Evolutionary conservation across 2,329 filamentous ascomycete species (phyloP).

Genomic region (Nemania abortiva): DNA sequence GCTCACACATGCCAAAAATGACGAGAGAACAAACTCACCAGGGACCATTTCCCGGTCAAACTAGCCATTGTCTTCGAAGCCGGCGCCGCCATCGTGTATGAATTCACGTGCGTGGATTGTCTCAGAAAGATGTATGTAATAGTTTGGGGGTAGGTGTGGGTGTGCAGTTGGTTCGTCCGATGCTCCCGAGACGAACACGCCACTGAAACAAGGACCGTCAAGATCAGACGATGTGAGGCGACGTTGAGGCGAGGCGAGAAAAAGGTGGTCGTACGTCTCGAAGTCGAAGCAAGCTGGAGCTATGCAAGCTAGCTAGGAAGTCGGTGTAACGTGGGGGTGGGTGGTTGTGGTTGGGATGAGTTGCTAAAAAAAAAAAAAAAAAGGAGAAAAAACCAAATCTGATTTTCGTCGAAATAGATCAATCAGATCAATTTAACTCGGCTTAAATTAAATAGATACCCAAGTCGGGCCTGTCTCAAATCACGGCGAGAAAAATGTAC

Average conservation of each 20-base stretch:
- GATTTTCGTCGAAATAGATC: no score
- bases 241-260: background rate
- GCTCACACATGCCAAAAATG: background rate
- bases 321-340: background rate
- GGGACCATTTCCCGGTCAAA: conserved; percentile 75
- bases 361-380: no score
- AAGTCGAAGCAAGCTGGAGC: background rate
- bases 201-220: background rate
- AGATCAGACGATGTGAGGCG: background rate
- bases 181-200: background rate
- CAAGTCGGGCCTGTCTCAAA: no score
- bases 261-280: background rate
- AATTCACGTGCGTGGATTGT: background rate
- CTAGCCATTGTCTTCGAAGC: conserved; percentile 73
- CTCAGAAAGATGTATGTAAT: background rate
- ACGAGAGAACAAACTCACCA: conserved; percentile 65
- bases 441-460: no score
- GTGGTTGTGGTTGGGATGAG: background rate
- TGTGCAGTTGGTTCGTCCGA: background rate
- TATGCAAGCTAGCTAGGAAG: no score
- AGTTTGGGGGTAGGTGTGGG: background rate
- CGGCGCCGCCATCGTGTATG: conserved; percentile 76
- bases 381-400: no score
- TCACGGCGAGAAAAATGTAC: no score
- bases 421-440: no score